Evolutionary conservation across 257 asterid species (phyloP), one percentile per base, ranked within the genome.

Genomic region (Solanum acaule): DNA sequence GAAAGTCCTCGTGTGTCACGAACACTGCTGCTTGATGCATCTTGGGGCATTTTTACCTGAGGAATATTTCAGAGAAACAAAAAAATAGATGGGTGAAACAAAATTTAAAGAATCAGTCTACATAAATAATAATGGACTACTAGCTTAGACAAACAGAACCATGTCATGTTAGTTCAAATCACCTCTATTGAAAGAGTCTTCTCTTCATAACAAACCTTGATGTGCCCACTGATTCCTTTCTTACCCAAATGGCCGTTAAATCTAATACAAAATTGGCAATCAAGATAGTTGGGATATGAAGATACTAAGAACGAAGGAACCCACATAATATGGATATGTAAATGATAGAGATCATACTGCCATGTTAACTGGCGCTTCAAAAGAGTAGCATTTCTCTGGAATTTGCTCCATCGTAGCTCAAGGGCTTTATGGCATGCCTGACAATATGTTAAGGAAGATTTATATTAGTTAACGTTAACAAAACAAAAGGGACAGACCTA

Each of bases 1-100:
- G 99, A 95, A 89, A 96, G 98, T 87, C 98, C 99, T 92, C 98
- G 93, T 40, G 99, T 96, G 91, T 96, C 99, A 35, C 92, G 94
- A 85, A 96, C 95, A 13, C 93, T 81, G 91, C 92, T 94, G 87
- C 92, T 94, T 88, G 99, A 94, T 87, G 96, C 97, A 91, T 96
- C 99, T 90, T 96, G 99, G 82, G 99, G 99, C 99, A 96, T 96
- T 89, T 91, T 96, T 46, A 96, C 98, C 98, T 96, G 90, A 88
- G 38, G 73, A 77, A 42, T 35, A 82, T 81, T 46, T 81, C 42
- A 29, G 70, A 46, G 42, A 65, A 90, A 44, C 63, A 33, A 56
- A 79, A 27, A 34, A n/a, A 85, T 68, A 13, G 40, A 40, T 11
- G 23, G 10, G 56, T 3, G 34, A 16, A 38, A 16, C 12, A 81